phyloP scores from a whole-genome alignment of 2,329 filamentous ascomycete species.

The Cryphonectria naterciae region DNA sequence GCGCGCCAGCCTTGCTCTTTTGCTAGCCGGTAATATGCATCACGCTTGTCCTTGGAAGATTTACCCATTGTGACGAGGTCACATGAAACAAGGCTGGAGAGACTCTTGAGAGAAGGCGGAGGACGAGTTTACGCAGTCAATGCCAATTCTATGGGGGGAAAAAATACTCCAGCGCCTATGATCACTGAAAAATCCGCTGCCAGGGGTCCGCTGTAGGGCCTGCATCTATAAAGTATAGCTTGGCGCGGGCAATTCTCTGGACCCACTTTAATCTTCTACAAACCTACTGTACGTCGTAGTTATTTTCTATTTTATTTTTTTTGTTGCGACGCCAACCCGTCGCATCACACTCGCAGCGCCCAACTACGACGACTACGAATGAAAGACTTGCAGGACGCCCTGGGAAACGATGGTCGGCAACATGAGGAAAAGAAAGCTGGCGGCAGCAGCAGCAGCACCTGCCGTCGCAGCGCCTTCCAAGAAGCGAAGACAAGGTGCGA shows the following conservation, averaged over 20 bases:
- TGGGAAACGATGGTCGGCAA: constrained; percentile 15
- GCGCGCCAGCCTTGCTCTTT: constrained; percentile 99
- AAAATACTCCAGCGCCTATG: background rate
- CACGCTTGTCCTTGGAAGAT: constrained; percentile 97
- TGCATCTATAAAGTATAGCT: constrained; percentile 5
- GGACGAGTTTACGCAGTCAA: background rate
- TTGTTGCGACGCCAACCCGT: background rate
- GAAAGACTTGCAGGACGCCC: background rate
- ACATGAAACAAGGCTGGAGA: background rate
- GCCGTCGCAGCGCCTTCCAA: constrained; percentile 30
- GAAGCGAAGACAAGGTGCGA: constrained; percentile 33
- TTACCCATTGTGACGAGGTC: constrained; percentile 72
- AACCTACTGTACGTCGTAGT: background rate
- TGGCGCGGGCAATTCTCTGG: background rate
- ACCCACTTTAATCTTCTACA: constrained; percentile 5
- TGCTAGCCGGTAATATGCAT: constrained; percentile 95
- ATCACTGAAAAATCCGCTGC: constrained; percentile 11
- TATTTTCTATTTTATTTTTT: background rate
- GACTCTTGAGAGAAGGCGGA: background rate
- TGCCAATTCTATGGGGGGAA: background rate
- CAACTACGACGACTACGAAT: background rate
- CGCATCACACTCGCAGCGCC: background rate
- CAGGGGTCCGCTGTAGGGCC: constrained; percentile 15
- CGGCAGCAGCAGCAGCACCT: constrained; percentile 10
- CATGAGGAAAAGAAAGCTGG: constrained; percentile 37